Conservation (phyloP, 805 yeast genomes). For the Candida coleopterorum region DNA sequence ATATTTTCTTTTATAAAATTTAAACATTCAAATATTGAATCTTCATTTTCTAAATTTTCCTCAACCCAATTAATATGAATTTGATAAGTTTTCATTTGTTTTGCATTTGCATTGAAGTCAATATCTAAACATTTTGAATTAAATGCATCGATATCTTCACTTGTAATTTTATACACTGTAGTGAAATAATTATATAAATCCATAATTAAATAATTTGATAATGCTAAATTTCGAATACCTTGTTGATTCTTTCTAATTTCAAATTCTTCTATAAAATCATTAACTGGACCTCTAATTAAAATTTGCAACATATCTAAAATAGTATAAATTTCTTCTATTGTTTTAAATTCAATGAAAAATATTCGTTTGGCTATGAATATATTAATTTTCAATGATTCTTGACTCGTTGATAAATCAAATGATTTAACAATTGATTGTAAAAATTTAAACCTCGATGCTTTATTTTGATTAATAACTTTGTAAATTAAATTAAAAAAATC, state of each 20-base stretch:
- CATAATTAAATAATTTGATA: neutral
- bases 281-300: conserved; percentile 1
- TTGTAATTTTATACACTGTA: conserved; percentile 1
- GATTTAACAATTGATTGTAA: conserved; percentile 21
- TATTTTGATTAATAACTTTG: conserved; percentile 30
- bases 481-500: conserved; percentile 22
- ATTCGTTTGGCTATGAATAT: conserved; percentile 1
- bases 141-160: conserved; percentile 7
- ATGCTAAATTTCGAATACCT: neutral
- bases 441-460: conserved; percentile 39
- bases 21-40: neutral
- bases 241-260: neutral
- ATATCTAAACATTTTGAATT: neutral
- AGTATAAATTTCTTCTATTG: conserved; percentile 6
- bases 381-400: neutral
- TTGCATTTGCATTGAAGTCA: conserved; percentile 4
- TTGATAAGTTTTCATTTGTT: neutral
- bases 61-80: neutral
- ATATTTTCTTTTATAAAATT: neutral
- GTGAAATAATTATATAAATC: conserved; percentile 1
- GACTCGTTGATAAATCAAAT: conserved; percentile 9
- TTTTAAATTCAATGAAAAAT: conserved; percentile 1
- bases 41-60: neutral
- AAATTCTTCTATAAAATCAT: conserved; percentile 5
- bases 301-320: conserved; percentile 1